Percentiles rank a stretch among this genome's conserved stretches.
Conservation (phyloP, 2,329 filamentous ascomycete species). For the Mycosphaerelloides madeirae region DNA sequence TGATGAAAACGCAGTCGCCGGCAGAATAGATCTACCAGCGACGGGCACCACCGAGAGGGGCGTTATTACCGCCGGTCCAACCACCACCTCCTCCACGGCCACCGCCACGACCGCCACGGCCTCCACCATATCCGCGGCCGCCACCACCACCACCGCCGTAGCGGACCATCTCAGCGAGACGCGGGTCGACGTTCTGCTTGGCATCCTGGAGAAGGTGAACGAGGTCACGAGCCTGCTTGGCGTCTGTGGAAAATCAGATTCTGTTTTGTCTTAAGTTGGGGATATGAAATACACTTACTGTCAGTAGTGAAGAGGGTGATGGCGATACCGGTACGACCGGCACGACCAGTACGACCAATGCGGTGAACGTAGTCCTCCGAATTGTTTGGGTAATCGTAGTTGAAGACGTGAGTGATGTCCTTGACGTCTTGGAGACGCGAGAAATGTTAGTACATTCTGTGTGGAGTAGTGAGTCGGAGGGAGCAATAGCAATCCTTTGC, state of each 20-base stretch:
- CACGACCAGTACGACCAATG: constrained; percentile 64
- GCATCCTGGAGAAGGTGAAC: constrained; percentile 88
- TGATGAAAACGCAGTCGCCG: constrained; percentile 3
- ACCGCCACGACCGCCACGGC: constrained; percentile 56
- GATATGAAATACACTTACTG: too few species aligned
- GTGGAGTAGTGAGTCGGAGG: constrained; percentile 32
- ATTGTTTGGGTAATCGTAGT: constrained; percentile 99
- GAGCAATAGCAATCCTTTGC: constrained; percentile 50
- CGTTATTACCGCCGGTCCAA: constrained; percentile 55
- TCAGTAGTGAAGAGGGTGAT: constrained; percentile 99
- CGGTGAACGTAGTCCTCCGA: constrained; percentile 67
- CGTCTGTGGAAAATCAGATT: constrained; percentile 41
- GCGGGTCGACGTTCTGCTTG: constrained; percentile 96
- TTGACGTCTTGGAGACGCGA: constrained; percentile 87
- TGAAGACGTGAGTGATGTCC: constrained; percentile 99
- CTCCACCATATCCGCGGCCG: constrained; percentile 59
- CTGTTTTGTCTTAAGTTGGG: too few species aligned
- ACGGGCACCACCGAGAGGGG: constrained; percentile 52
- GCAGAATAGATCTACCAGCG: constrained; percentile 46
- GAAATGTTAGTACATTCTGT: constrained; percentile 40
- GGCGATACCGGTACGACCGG: constrained; percentile 86
- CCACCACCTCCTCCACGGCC: constrained; percentile 28
- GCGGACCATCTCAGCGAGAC: constrained; percentile 91
- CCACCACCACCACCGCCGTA: constrained; percentile 81
- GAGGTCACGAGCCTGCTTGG: constrained; percentile 80